Evolutionary conservation across 495 filamentous ascomycete species (phyloP).

Genomic region (Hypoxylon crocopeplum): DNA sequence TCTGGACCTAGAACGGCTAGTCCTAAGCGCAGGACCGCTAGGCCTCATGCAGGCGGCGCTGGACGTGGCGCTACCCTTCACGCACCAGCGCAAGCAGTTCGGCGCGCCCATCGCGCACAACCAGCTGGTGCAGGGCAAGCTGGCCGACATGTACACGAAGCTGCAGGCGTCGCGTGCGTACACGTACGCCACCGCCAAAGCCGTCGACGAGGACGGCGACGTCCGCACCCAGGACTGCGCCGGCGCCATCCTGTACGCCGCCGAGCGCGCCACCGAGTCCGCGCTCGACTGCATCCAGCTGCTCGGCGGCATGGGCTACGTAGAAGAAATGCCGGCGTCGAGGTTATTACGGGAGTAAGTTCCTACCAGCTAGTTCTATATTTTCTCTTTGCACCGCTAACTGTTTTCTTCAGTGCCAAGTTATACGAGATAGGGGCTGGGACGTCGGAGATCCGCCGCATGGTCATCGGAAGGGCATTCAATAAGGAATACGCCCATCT

Average conservation of each 20-base stretch:
- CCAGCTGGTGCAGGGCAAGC: conserved; percentile 90
- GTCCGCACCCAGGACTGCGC: conserved; percentile 92
- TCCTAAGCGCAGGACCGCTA: conserved; percentile 89
- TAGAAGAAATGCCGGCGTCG: conserved; percentile 92
- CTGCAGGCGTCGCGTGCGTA: conserved; percentile 81
- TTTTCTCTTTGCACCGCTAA: conserved; percentile 15
- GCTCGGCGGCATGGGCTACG: conserved; percentile 93
- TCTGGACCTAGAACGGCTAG: conserved; percentile 90
- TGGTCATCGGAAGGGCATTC: conserved; percentile 94
- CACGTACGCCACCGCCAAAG: conserved; percentile 76
- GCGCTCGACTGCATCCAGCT: conserved; percentile 92
- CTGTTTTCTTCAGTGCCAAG: conserved; percentile 51
- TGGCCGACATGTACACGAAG: conserved; percentile 98
- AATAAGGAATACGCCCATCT: conserved; percentile 81
- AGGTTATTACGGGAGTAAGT: conserved; percentile 78
- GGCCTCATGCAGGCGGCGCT: conserved; percentile 94
- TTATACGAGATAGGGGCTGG: conserved; percentile 98
- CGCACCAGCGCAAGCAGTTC: conserved; percentile 76
- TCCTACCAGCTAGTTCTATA: neutral
- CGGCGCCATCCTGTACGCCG: conserved; percentile 91
- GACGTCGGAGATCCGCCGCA: conserved; percentile 89
- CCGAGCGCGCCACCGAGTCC: conserved; percentile 89
- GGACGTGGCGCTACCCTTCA: conserved; percentile 63
- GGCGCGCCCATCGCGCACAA: conserved; percentile 86
- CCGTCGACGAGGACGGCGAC: conserved; percentile 72